A percentile compares a stretch with the other conserved stretches of the same genome.
phyloP scores from a whole-genome alignment of 2,329 filamentous ascomycete genomes.

The Coniosporium tulheliwenetii region DNA sequence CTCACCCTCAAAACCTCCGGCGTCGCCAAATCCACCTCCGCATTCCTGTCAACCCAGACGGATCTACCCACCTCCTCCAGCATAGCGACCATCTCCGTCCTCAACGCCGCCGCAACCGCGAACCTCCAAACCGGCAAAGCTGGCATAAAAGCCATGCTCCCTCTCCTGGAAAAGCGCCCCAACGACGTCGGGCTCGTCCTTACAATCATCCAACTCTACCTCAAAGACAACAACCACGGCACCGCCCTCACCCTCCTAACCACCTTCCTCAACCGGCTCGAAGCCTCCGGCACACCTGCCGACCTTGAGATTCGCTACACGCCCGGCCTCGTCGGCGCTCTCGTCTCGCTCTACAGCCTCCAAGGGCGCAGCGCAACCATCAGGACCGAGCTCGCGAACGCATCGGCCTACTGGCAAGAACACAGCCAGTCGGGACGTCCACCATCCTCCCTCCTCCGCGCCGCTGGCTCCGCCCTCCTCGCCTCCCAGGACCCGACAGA shows the following conservation, averaged over 20 bases:
- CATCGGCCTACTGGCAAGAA: conserved; percentile 65
- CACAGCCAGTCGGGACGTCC: conserved; percentile 31
- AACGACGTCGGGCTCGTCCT: conserved; percentile 68
- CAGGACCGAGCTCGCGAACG: conserved; percentile 59
- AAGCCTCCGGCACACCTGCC: conserved; percentile 39
- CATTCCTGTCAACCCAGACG: conserved; percentile 30
- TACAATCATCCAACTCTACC: conserved; percentile 68
- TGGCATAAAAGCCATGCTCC: conserved; percentile 53
- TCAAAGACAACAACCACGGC: conserved; percentile 47
- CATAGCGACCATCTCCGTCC: conserved; percentile 41
- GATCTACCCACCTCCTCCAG: conserved; percentile 20
- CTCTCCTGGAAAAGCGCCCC: conserved; percentile 56
- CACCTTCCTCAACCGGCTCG: conserved; percentile 56
- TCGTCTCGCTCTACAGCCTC: conserved; percentile 62
- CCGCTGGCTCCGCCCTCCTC: conserved; percentile 70
- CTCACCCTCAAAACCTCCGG: conserved; percentile 53
- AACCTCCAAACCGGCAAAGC: conserved; percentile 47
- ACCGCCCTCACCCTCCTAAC: conserved; percentile 65
- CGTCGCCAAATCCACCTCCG: conserved; percentile 39
- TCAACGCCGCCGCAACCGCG: conserved; percentile 61
- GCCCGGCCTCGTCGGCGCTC: conserved; percentile 68
- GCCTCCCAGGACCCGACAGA: conserved; percentile 57
- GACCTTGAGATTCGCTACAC: conserved; percentile 61
- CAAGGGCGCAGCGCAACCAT: conserved; percentile 60
- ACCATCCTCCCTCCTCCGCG: conserved; percentile 48